Percentiles rank a stretch among this genome's conserved stretches.
Conservation (phyloP, 768 basidiomycete genomes). For the Russula emetica region DNA sequence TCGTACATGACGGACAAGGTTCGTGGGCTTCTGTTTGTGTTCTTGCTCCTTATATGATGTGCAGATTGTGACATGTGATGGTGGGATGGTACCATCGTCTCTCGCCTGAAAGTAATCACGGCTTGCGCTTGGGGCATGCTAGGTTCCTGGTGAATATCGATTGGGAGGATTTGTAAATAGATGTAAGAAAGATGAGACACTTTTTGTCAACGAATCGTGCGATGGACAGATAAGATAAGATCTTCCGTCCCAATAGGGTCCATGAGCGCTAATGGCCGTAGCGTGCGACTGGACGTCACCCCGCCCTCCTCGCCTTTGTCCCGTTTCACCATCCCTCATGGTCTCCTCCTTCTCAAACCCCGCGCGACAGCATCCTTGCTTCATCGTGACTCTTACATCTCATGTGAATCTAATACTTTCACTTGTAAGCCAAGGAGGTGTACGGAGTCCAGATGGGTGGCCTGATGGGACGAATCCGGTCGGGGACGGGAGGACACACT, state of each 20-base stretch:
- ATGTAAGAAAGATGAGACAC: neutral
- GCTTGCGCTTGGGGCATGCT: neutral
- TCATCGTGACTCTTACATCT: neutral
- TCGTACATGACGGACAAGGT: constrained; percentile 58
- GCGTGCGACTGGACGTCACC: constrained; percentile 17
- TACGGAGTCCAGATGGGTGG: constrained; percentile 8
- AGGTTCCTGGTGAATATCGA: neutral
- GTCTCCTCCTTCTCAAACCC: constrained; percentile 7
- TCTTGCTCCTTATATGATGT: neutral
- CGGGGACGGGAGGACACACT: constrained; percentile 21
- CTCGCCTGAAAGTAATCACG: constrained; percentile 11
- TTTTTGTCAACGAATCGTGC: neutral
- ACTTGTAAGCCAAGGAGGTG: constrained; percentile 10
- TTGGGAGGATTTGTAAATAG: neutral
- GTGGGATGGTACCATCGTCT: constrained; percentile 26
- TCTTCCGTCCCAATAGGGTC: constrained; percentile 13
- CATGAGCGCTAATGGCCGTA: constrained; percentile 8
- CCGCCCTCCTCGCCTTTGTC: constrained; percentile 23
- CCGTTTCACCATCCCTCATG: constrained; percentile 14
- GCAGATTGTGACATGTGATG: constrained; percentile 27
- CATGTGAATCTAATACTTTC: neutral
- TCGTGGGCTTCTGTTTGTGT: constrained; percentile 4
- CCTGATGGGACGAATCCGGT: constrained; percentile 21
- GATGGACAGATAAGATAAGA: constrained; percentile 23
- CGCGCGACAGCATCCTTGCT: neutral